These are phyloP conservation scores for Quercus cerris DNA, from an alignment of 306 rosid species.

Conservation along the genomic window DNA sequence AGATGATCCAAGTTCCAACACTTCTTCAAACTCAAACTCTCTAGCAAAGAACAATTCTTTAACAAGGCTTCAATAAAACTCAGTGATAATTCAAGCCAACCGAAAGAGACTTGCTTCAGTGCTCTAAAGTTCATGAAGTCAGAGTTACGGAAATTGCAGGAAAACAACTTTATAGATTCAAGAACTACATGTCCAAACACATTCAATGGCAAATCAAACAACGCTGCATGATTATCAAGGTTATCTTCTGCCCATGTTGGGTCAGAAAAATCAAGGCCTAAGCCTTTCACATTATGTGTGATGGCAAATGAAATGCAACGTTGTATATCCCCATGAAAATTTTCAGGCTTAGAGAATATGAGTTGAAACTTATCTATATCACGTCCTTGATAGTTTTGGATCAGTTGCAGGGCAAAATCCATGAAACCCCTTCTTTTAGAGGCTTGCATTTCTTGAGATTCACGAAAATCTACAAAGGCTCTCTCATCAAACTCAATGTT, in stretches of 20 bases:
- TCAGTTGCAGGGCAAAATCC: slow-evolving; percentile 6
- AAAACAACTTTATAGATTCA: slow-evolving; percentile 19
- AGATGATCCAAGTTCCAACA: slow-evolving; percentile 20
- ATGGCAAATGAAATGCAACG: slow-evolving; percentile 21
- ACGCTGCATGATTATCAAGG: not conserved
- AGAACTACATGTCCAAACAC: slow-evolving; percentile 9
- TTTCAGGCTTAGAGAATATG: not conserved
- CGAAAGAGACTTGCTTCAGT: slow-evolving; percentile 19
- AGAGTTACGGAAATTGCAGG: slow-evolving; percentile 10
- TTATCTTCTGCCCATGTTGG: slow-evolving; percentile 15
- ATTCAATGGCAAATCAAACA: slow-evolving; percentile 21
- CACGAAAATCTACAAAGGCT: slow-evolving; percentile 1
- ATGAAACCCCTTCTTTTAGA: not conserved
- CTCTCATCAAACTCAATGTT: slow-evolving; percentile 21
- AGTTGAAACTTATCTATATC: not conserved
- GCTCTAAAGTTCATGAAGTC: not conserved
- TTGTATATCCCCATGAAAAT: not conserved
- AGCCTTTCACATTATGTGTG: slow-evolving; percentile 4
- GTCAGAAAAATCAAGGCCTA: slow-evolving; percentile 33
- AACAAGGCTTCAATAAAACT: not conserved
- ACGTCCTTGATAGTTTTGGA: not conserved
- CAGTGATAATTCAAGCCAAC: slow-evolving; percentile 18
- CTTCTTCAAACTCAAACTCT: slow-evolving; percentile 29
- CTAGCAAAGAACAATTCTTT: slow-evolving; percentile 12
- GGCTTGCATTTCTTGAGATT: not conserved